These are phyloP conservation scores for Aspergillus diversus DNA, from an alignment of 495 filamentous ascomycete genomes.

Conservation along the genomic window DNA sequence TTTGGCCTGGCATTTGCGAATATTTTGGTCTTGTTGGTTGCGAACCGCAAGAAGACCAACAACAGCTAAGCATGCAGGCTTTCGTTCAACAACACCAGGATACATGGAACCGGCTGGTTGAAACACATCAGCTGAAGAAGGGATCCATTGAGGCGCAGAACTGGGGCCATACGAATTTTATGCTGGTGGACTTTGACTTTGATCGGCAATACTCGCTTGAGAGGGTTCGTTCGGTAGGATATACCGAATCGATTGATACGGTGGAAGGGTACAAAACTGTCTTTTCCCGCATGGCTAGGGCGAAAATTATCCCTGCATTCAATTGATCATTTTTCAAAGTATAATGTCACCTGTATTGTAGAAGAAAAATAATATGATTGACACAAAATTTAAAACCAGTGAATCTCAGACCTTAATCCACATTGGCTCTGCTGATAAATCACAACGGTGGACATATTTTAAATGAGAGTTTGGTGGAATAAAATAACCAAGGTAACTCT, in stretches of 20 bases:
- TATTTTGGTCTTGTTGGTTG: conserved; percentile 43
- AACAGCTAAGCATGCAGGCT: too few species aligned
- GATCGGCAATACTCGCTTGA: conserved; percentile 3
- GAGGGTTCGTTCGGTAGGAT: not conserved
- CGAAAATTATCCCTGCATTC: not conserved
- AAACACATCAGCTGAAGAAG: not conserved
- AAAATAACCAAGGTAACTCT: too few species aligned
- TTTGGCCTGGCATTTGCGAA: conserved; percentile 39
- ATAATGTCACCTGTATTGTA: not conserved
- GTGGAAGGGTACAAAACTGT: not conserved
- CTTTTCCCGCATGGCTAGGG: not conserved
- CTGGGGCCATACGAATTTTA: conserved; percentile 7
- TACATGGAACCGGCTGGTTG: not conserved
- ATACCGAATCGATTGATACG: not conserved
- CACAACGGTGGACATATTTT: not conserved
- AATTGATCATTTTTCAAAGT: not conserved
- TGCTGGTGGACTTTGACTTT: conserved; percentile 8
- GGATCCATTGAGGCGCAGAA: not conserved
- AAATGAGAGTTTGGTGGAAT: not conserved
- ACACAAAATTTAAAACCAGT: not conserved
- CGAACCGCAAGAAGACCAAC: not conserved
- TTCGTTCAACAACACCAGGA: not conserved
- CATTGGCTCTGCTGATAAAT: not conserved
- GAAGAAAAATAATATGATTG: not conserved
- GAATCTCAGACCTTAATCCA: not conserved